These are phyloP conservation scores for Meyerozyma smithsonii DNA, from an alignment of 1,139 yeast species.

Conservation along the genomic window DNA sequence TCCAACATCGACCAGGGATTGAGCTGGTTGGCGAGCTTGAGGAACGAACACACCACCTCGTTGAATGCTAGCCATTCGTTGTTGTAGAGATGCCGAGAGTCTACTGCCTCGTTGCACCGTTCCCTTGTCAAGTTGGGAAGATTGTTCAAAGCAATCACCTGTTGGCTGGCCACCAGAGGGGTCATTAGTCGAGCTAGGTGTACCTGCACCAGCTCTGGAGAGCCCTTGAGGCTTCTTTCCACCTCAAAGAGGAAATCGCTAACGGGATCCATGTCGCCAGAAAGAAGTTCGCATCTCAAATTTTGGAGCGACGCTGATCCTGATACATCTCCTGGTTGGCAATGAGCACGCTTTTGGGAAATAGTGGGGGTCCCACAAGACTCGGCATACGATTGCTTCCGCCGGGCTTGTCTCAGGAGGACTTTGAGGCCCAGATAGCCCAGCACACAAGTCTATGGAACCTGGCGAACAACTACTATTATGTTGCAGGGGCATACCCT, in stretches of 20 bases:
- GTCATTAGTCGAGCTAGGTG: not conserved
- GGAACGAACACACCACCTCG: conserved; percentile 45
- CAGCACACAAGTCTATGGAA: not conserved
- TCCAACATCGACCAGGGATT: conserved; percentile 55
- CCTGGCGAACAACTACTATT: not conserved
- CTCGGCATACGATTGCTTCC: conserved; percentile 28
- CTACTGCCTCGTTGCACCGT: conserved; percentile 5
- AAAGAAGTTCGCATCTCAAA: conserved; percentile 1
- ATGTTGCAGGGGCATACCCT: not conserved
- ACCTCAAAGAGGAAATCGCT: conserved; percentile 1
- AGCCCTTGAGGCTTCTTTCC: conserved; percentile 1
- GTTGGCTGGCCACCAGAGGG: not conserved
- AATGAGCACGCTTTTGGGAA: not conserved
- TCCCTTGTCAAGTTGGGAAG: not conserved
- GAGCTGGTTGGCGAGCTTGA: conserved; percentile 48
- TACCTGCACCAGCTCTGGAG: not conserved
- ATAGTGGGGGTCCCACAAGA: not conserved
- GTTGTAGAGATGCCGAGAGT: conserved; percentile 23
- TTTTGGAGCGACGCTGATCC: no score
- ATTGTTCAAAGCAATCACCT: not conserved
- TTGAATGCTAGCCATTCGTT: conserved; percentile 50
- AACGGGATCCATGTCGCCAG: not conserved
- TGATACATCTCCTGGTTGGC: no score
- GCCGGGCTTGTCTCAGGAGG: conserved; percentile 23
- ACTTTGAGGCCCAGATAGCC: conserved; percentile 18